Evolutionary conservation across 768 basidiomycete genomes (phyloP).

Genomic region (Erythrobasidium yunnanense): DNA sequence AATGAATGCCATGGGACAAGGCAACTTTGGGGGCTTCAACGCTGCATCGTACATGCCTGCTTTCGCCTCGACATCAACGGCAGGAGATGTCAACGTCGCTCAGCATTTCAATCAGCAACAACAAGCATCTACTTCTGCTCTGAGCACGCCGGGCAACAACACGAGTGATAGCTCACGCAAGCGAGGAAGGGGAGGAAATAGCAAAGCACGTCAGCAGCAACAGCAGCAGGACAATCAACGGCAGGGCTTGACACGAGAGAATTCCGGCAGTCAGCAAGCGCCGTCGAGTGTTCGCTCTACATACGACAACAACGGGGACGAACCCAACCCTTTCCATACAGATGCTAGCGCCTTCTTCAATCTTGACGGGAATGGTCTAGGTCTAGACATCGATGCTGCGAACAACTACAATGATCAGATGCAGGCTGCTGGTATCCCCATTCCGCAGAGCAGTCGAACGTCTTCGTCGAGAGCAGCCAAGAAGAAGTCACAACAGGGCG

Average conservation of each 20-base stretch:
- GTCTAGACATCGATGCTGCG: not conserved
- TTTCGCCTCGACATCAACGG: not conserved
- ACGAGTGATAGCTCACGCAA: not conserved
- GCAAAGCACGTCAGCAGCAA: too few relatives aligned
- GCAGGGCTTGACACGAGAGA: not conserved
- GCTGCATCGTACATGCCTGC: not conserved
- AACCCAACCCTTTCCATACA: too few relatives aligned
- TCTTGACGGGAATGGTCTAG: too few relatives aligned
- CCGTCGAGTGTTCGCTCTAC: not conserved
- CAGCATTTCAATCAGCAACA: not conserved
- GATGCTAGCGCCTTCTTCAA: not conserved
- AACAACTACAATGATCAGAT: not conserved
- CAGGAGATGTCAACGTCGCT: not conserved
- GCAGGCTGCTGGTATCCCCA: not conserved
- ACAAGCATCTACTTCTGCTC: not conserved
- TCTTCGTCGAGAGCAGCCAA: not conserved
- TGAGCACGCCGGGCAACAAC: slow-evolving; percentile 12
- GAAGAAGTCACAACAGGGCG: too few relatives aligned
- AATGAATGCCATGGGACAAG: too few relatives aligned
- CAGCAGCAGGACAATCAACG: too few relatives aligned
- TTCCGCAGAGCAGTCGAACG: not conserved
- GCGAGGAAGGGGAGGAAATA: not conserved
- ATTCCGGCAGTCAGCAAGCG: not conserved
- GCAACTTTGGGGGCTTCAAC: too few relatives aligned
- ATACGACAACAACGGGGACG: not conserved